Conservation (phyloP, 768 basidiomycete genomes). For the Rhizopogon salebrosus region DNA sequence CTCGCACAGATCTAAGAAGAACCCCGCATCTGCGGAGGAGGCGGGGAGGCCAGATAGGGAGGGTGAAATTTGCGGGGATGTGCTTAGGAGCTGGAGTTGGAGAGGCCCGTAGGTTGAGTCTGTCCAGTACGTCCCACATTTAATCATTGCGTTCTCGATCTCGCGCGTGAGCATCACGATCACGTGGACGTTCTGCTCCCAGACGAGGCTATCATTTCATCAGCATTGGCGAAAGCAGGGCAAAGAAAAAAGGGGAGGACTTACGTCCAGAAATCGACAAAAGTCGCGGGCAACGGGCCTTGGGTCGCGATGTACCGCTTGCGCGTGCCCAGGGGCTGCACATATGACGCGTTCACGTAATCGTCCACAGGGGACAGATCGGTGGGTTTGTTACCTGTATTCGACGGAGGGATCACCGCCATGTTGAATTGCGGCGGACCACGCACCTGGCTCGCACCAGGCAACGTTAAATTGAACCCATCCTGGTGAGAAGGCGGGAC, state of each 20-base stretch:
- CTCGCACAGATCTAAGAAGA: conserved; percentile 38
- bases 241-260: conserved; percentile 24
- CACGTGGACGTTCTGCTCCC: conserved; percentile 92
- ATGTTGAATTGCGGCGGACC: not conserved
- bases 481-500: not conserved
- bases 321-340: conserved; percentile 79
- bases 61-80: conserved; percentile 32
- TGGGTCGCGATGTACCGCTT: conserved; percentile 94
- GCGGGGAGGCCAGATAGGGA: conserved; percentile 30
- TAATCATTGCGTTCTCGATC: conserved; percentile 80
- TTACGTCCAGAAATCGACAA: conserved; percentile 91
- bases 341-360: conserved; percentile 93
- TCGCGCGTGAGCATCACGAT: conserved; percentile 97
- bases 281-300: conserved; percentile 87
- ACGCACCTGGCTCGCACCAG: too few relatives aligned
- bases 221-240: not conserved
- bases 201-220: conserved; percentile 54
- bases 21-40: conserved; percentile 31
- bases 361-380: conserved; percentile 56
- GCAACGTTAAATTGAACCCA: not conserved
- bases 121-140: conserved; percentile 90
- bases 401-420: not conserved
- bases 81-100: conserved; percentile 48
- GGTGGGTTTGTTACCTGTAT: not conserved
- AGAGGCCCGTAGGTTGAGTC: conserved; percentile 67